These are phyloP conservation scores for Lachancea sp. DNA, from an alignment of 805 yeast genomes.

Conservation along the genomic window DNA sequence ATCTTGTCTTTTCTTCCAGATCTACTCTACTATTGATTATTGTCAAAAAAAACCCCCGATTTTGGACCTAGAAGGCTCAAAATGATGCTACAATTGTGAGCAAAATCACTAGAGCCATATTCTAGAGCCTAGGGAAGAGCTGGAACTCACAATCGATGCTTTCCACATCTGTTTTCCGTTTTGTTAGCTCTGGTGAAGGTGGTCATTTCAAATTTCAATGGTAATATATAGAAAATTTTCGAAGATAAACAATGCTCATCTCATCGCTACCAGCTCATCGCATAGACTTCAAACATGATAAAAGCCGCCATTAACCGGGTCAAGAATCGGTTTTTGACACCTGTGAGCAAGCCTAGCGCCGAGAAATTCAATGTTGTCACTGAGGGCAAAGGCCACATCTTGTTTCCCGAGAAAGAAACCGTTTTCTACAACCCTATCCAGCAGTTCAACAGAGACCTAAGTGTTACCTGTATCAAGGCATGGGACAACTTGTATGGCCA, in stretches of 20 bases:
- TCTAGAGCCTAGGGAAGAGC: too few species aligned
- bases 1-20: too few species aligned
- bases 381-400: slow-evolving; percentile 82
- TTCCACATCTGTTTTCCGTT: too few species aligned
- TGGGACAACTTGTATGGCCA: slow-evolving; percentile 63
- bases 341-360: slow-evolving; percentile 18
- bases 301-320: slow-evolving; percentile 25
- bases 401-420: slow-evolving; percentile 71
- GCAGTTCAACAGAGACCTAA: slow-evolving; percentile 90
- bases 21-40: too few species aligned
- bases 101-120: too few species aligned
- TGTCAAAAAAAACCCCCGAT: too few species aligned
- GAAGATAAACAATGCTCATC: slow-evolving; percentile 2
- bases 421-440: slow-evolving; percentile 96
- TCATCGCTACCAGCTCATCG: slow-evolving; percentile 6
- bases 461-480: slow-evolving; percentile 78
- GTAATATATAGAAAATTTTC: background rate
- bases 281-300: slow-evolving; percentile 16
- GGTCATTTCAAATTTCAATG: background rate
- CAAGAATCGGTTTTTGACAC: slow-evolving; percentile 12
- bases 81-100: too few species aligned
- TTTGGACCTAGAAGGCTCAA: too few species aligned
- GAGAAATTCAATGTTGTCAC: slow-evolving; percentile 38
- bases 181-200: background rate
- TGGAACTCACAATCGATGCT: too few species aligned